Conservation (phyloP, 805 yeast species). For the Nakazawaea holstii region DNA sequence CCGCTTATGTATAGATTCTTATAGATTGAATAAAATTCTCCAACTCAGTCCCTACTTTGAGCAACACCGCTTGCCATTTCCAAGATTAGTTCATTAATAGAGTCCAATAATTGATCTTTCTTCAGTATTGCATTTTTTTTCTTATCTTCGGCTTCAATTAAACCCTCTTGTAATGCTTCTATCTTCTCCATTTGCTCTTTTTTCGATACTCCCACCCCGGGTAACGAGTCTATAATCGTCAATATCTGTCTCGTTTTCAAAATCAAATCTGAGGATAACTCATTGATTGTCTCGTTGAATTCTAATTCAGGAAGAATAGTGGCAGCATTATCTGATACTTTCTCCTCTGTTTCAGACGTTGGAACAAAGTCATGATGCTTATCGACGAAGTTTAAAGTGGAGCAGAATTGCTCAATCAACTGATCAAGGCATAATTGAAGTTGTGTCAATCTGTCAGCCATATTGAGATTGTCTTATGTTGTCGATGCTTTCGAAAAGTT, state of each 20-base stretch:
- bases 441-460: conserved; percentile 89
- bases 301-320: conserved; percentile 37
- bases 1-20: conserved; percentile 16
- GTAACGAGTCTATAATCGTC: conserved; percentile 79
- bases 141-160: conserved; percentile 53
- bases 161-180: conserved; percentile 53
- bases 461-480: conserved; percentile 16
- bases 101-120: conserved; percentile 56
- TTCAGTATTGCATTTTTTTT: conserved; percentile 52
- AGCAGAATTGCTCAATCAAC: conserved; percentile 72
- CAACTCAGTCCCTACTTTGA: conserved; percentile 26
- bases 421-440: conserved; percentile 84
- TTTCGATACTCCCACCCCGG: conserved; percentile 87
- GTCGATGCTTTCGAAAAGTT: neutral
- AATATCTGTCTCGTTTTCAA: conserved; percentile 82
- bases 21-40: neutral
- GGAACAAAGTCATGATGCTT: conserved; percentile 62
- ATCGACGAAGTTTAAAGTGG: conserved; percentile 75
- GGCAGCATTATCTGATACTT: conserved; percentile 59
- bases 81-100: conserved; percentile 63
- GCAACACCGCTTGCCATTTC: conserved; percentile 54
- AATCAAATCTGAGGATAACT: conserved; percentile 79
- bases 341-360: conserved; percentile 41
- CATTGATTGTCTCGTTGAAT: conserved; percentile 50
- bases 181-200: conserved; percentile 66